Evolutionary conservation across 257 asterid species (phyloP).

Genomic region (Eucommia ulmoides): DNA sequence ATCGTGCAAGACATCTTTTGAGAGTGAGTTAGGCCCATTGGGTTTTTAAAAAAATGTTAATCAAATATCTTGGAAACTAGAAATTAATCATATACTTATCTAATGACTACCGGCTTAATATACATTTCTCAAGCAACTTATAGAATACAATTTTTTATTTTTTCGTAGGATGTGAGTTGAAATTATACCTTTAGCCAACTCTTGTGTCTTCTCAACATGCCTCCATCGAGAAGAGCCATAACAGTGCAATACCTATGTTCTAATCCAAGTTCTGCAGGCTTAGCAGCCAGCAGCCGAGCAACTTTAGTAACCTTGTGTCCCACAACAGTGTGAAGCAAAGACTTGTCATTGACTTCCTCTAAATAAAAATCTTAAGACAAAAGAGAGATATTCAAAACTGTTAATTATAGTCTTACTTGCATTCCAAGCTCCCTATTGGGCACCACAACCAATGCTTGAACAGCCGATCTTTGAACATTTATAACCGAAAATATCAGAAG

Average conservation of each 20-base stretch:
- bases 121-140: no score
- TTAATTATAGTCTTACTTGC: slow-evolving; percentile 53
- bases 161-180: slow-evolving; percentile 3
- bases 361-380: no score
- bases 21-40: no score
- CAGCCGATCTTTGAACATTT: slow-evolving; percentile 55
- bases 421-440: slow-evolving; percentile 98
- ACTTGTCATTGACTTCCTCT: no score
- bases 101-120: no score
- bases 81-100: no score
- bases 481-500: slow-evolving; percentile 57
- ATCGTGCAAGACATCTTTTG: no score
- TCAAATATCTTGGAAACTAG: no score
- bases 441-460: slow-evolving; percentile 82
- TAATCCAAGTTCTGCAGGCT: slow-evolving; percentile 30
- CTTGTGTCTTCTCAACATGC: slow-evolving; percentile 74
- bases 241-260: slow-evolving; percentile 48
- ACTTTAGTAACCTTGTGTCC: slow-evolving; percentile 74
- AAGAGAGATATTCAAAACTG: no score
- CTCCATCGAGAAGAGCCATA: slow-evolving; percentile 99
- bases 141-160: no score
- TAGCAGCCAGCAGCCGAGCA: slow-evolving; percentile 66
- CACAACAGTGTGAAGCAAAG: no score
- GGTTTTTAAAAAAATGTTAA: no score
- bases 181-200: slow-evolving; percentile 80